Conservation (phyloP, 805 yeast species). For the Starmerella sirachaensis region DNA sequence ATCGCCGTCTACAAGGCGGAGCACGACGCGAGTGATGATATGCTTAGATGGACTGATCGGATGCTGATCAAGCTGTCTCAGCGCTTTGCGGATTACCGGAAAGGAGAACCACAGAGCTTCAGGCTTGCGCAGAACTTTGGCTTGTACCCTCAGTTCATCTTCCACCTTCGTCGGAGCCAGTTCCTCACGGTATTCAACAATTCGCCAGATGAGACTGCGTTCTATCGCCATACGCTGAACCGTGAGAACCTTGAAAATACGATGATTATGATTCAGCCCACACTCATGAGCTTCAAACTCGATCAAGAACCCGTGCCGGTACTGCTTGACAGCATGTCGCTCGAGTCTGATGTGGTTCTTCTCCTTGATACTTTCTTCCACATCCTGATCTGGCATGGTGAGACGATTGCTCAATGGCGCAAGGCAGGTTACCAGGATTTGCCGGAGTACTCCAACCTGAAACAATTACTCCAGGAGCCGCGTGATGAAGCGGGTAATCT, state of each 20-base stretch:
- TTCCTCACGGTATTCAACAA: slow-evolving; percentile 92
- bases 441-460: slow-evolving; percentile 80
- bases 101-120: slow-evolving; percentile 73
- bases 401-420: slow-evolving; percentile 91
- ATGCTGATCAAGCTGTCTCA: slow-evolving; percentile 82
- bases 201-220: slow-evolving; percentile 98
- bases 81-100: slow-evolving; percentile 84
- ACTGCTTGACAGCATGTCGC: slow-evolving; percentile 80
- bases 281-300: slow-evolving; percentile 73
- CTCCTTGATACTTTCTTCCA: slow-evolving; percentile 94
- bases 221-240: slow-evolving; percentile 81
- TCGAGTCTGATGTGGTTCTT: slow-evolving; percentile 75
- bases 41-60: slow-evolving; percentile 88
- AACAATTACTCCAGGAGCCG: slow-evolving; percentile 76
- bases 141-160: slow-evolving; percentile 89
- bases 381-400: slow-evolving; percentile 89
- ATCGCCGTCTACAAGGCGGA: slow-evolving; percentile 74
- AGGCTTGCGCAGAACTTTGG: slow-evolving; percentile 73
- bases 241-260: slow-evolving; percentile 90
- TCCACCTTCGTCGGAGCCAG: slow-evolving; percentile 90
- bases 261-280: slow-evolving; percentile 94
- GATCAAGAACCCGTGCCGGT: slow-evolving; percentile 85
- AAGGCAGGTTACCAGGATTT: slow-evolving; percentile 87
- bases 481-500: slow-evolving; percentile 85
- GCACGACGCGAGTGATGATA: slow-evolving; percentile 73